Percentiles rank a stretch among this genome's conserved stretches.
Evolutionary conservation across 2,329 filamentous ascomycete genomes (phyloP).

Genomic region (Aspergillaceae sp.): DNA sequence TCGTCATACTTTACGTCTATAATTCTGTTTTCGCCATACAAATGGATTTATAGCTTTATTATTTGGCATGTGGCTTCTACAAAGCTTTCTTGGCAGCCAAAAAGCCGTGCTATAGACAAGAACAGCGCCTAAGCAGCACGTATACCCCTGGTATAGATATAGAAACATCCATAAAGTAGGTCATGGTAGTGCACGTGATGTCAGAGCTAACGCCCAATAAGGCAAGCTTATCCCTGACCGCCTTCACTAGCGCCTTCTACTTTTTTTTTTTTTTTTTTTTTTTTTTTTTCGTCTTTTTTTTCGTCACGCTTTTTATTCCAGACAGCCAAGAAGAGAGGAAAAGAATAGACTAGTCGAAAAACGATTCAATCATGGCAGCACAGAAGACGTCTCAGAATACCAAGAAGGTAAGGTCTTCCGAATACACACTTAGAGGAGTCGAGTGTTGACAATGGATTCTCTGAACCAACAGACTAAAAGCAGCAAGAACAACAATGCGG

Average conservation of each 20-base stretch:
- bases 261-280: constrained; percentile 17
- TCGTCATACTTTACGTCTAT: too few relatives aligned
- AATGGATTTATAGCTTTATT: too few relatives aligned
- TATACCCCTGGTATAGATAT: not conserved
- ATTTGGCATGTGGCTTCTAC: too few relatives aligned
- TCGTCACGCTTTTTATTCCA: constrained; percentile 10
- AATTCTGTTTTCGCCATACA: too few relatives aligned
- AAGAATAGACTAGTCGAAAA: not conserved
- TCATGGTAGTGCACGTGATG: constrained; percentile 4
- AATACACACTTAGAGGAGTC: not conserved
- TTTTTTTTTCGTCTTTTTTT: constrained; percentile 17
- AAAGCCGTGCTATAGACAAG: not conserved
- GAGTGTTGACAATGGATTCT: not conserved
- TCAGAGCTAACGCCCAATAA: constrained; percentile 14
- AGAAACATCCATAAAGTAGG: not conserved
- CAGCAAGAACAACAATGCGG: constrained; percentile 11
- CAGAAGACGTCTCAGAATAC: constrained; percentile 18
- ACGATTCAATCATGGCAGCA: constrained; percentile 18
- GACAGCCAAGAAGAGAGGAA: constrained; percentile 1
- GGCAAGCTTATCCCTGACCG: constrained; percentile 11
- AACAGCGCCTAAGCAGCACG: not conserved
- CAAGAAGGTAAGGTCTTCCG: constrained; percentile 11
- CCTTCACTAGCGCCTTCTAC: constrained; percentile 14
- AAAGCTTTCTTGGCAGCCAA: not conserved
- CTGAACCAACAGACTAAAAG: constrained; percentile 15